Conservation (phyloP, 2,329 filamentous ascomycete species). For the Nannizzia gypsea region DNA sequence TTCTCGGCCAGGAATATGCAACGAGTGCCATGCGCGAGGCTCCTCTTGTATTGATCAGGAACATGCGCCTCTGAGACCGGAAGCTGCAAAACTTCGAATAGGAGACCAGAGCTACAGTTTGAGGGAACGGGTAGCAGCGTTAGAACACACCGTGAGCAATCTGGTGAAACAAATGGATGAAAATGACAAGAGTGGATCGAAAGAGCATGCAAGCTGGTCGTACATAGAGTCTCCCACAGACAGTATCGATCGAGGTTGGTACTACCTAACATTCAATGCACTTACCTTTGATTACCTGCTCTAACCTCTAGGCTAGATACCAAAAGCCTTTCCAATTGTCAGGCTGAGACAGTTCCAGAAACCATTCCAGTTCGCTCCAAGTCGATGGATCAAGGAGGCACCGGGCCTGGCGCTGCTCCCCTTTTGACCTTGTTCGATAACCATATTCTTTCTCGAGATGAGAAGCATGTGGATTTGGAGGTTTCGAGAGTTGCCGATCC, state of each 20-base stretch:
- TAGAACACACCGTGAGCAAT: conserved; percentile 28
- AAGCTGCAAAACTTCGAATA: conserved; percentile 13
- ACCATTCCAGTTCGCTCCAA: neutral
- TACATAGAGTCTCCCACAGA: neutral
- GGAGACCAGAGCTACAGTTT: conserved; percentile 27
- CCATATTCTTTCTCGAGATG: conserved; percentile 19
- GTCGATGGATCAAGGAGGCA: conserved; percentile 1
- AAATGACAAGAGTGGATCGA: neutral
- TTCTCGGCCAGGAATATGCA: conserved; percentile 25
- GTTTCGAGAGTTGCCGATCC: neutral
- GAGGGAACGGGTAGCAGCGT: conserved; percentile 27
- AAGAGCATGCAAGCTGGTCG: neutral
- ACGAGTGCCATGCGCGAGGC: conserved; percentile 31
- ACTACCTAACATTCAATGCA: neutral
- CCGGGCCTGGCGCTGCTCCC: conserved; percentile 24
- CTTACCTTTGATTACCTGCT: neutral
- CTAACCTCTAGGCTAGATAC: neutral
- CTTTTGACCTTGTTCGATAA: conserved; percentile 31
- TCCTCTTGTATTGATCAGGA: conserved; percentile 32
- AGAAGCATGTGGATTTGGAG: neutral
- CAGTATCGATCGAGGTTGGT: conserved; percentile 7
- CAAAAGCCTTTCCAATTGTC: neutral
- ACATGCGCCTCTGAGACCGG: conserved; percentile 20
- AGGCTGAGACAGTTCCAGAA: neutral
- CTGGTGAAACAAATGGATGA: conserved; percentile 24